These are phyloP conservation scores for Lotmaria passim DNA, from an alignment of 208 protist genomes.

Conservation along the genomic window DNA sequence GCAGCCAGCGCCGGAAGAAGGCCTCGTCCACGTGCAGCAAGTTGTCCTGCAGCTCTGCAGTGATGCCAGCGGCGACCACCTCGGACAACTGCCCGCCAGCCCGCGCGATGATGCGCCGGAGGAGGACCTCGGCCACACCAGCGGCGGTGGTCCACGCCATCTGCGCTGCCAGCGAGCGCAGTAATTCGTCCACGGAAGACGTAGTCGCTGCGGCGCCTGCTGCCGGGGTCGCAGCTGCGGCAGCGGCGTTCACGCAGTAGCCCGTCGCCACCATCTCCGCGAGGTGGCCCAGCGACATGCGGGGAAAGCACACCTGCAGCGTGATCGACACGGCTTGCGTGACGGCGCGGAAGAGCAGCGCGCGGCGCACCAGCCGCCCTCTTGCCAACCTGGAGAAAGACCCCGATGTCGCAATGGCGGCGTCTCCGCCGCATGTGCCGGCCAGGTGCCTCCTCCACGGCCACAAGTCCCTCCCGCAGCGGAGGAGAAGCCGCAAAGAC, in stretches of 20 bases:
- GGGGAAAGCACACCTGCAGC: constrained; percentile 28
- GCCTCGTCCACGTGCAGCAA: constrained; percentile 58
- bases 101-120: constrained; percentile 9
- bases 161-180: constrained; percentile 21
- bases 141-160: constrained; percentile 24
- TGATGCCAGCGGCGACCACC: constrained; percentile 35
- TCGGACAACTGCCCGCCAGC: constrained; percentile 10
- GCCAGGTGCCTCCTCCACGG: no score
- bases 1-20: constrained; percentile 50
- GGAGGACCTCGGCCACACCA: constrained; percentile 25
- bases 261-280: constrained; percentile 23
- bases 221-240: not conserved
- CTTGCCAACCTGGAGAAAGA: not conserved
- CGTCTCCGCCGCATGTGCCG: no score
- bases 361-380: constrained; percentile 2
- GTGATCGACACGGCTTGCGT: constrained; percentile 20
- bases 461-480: not conserved
- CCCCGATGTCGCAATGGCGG: no score
- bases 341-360: constrained; percentile 20
- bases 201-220: not conserved
- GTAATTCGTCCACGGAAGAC: constrained; percentile 21
- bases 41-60: constrained; percentile 29
- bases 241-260: not conserved
- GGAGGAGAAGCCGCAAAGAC: constrained; percentile 5
- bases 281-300: constrained; percentile 24